Base-by-base conservation (phyloP, 768 basidiomycete genomes). In the Tulasnella calospora region DNA sequence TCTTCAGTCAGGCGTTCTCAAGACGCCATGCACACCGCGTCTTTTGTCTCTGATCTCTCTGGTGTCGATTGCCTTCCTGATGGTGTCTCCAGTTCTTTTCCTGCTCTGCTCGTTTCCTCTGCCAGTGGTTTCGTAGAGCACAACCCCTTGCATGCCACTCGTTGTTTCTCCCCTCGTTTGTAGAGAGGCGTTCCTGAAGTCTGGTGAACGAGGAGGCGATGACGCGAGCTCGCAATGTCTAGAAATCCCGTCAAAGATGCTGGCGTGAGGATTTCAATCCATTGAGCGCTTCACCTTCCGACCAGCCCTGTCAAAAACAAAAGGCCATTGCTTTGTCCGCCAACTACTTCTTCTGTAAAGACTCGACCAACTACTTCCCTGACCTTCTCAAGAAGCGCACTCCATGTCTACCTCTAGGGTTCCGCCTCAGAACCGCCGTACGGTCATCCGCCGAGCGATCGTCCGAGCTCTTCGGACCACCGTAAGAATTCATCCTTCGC, bases 121-220 rank as follows among this genome's bases (percentile, higher is more conserved):
- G n/a, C n/a, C n/a, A n/a, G n/a, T 67, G 61, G 61, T 67, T 67
- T 67, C 61, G 61, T 67, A 67, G 61, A 67, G 61, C 61, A 67
- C 61, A 67, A 33, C 33, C 61, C 5, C 61, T 67, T 67, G 61
- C 33, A 67, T 67, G 61, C 33, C 61, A 67, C 61, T 67, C 61
- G 61, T 27, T 67, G 61, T 67, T 67, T 67, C 61, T 27, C 27
- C 33, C 33, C 61, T 33, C 61, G 27, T 67, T 67, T 67, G 61
- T 67, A 67, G 12, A 67, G 61, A 33, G 61, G 21, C 61, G 21
- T 27, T 30, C 13, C 33, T 15, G 3, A n/a, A n/a, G n/a, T n/a
- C n/a, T n/a, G n/a, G 47, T 51, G 4, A 23, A 51, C 19, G 47
- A 23, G 23, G 23, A 23, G 47, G 21, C 21, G 21, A 51, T 23